These are phyloP conservation scores for Macaranga tanarius DNA, from an alignment of 441 rosid species.

Conservation along the genomic window DNA sequence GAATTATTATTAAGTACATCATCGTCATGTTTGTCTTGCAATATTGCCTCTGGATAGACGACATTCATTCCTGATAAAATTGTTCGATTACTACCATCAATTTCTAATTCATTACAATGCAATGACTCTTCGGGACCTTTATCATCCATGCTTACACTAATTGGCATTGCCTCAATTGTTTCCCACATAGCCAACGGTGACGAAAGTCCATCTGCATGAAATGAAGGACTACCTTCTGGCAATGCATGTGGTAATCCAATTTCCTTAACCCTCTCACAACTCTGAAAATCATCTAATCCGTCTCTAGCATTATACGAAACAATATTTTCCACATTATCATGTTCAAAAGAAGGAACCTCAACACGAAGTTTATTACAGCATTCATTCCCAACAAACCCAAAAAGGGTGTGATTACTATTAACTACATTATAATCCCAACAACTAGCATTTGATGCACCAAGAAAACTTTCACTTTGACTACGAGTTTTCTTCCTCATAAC, in stretches of 20 bases:
- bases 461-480: slow-evolving; percentile 42
- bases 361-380: slow-evolving; percentile 17
- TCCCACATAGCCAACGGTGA: slow-evolving; percentile 34
- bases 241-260: slow-evolving; percentile 25
- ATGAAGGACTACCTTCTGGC: slow-evolving; percentile 31
- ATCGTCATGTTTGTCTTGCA: slow-evolving; percentile 29
- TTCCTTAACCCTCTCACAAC: slow-evolving; percentile 27
- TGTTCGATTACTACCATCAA: slow-evolving; percentile 23
- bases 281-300: slow-evolving; percentile 23
- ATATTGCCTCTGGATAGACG: slow-evolving; percentile 21
- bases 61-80: slow-evolving; percentile 22
- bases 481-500: slow-evolving; percentile 64
- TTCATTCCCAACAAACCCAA: slow-evolving; percentile 31
- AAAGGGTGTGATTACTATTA: slow-evolving; percentile 24
- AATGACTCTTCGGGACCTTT: slow-evolving; percentile 25
- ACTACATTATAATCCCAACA: slow-evolving; percentile 21
- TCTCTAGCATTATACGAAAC: slow-evolving; percentile 21
- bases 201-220: slow-evolving; percentile 27
- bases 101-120: slow-evolving; percentile 23
- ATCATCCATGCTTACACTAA: slow-evolving; percentile 28
- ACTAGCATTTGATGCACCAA: slow-evolving; percentile 30
- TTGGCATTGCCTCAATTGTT: slow-evolving; percentile 41
- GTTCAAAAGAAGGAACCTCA: slow-evolving; percentile 16
- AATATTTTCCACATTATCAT: slow-evolving; percentile 21
- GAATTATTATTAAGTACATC: slow-evolving; percentile 27